Base-by-base conservation (phyloP, 257 asterid genomes). In the Plectranthus barbatus region DNA sequence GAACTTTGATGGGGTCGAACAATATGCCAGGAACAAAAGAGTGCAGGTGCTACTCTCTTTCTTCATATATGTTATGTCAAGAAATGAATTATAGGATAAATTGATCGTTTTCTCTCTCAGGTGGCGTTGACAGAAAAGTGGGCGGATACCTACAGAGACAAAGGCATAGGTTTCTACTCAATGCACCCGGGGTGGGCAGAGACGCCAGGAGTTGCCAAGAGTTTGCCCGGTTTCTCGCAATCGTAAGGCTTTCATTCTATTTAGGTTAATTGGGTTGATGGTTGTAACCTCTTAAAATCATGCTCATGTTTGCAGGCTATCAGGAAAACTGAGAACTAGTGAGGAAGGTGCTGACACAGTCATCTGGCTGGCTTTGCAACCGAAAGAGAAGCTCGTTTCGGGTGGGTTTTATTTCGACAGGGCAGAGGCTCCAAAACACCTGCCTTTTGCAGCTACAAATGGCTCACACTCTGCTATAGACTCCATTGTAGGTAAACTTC, bases 151-250 rank as follows among this genome's bases (percentile, higher is more conserved):
- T 78, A 92, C 83, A 80, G 80, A 63, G 82, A 79, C 29, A 82
- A 78, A 79, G 91, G 86, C 18, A 62, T 89, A 33, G 80, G 84
- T 20, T 92, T 92, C 86, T 92, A 86, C 80, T 73, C 96, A 31
- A 92, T 92, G 99, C 97, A 89, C 77, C 99, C 99, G 0, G 97
- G 99, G 45, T 92, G 99, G 99, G 99, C 99, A 9, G 97, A 81
- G 80, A 92, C 97, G 15, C 97, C 99, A 2, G 99, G 99, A 70
- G 95, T 92, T 29, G 69, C 89, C 78, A 86, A 72, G 56, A 92
- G 95, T 58, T 62, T 92, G 83, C 95, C 96, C 0, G 49, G 62
- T 31, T 81, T 92, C 67, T 75, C 91, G 36, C 70, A 86, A 68
- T 7, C 63, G 99, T 92, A 77, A 75, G 83, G 26, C 64, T 34